A percentile compares a stretch with the other conserved stretches of the same genome.
These are phyloP conservation scores for Cladosporium sp. DNA, from an alignment of 2,329 filamentous ascomycete genomes.

Conservation along the genomic window DNA sequence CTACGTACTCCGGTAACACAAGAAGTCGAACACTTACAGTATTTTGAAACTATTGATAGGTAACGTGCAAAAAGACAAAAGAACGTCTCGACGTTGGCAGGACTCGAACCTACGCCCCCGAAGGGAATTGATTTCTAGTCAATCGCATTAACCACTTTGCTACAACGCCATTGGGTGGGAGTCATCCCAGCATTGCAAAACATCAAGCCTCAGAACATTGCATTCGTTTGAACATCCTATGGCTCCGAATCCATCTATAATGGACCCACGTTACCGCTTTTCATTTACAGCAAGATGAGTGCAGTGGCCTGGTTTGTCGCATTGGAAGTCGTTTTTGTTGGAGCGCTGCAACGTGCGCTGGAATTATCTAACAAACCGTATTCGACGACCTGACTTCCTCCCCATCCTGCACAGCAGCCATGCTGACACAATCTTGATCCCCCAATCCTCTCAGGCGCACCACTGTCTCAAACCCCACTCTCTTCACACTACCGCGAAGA, in stretches of 20 bases:
- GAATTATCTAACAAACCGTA: background rate
- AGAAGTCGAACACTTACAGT: background rate
- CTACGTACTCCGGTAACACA: background rate
- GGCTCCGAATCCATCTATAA: too few species aligned
- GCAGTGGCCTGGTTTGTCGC: too few species aligned
- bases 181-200: too few species aligned
- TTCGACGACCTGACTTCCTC: slow-evolving; percentile 8
- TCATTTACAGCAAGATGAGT: too few species aligned
- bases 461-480: slow-evolving; percentile 14
- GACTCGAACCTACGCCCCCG: slow-evolving; percentile 25
- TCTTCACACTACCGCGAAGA: background rate
- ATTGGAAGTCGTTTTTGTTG: too few species aligned
- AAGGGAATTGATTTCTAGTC: slow-evolving; percentile 26
- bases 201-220: too few species aligned
- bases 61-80: background rate
- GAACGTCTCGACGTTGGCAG: slow-evolving; percentile 18
- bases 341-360: background rate
- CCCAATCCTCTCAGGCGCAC: background rate
- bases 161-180: slow-evolving; percentile 14
- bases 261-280: too few species aligned
- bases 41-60: background rate
- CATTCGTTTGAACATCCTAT: background rate
- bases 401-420: slow-evolving; percentile 9
- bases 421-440: background rate
- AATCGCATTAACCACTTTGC: slow-evolving; percentile 26